These are phyloP conservation scores for Zanthoxylum bungeanum DNA, from an alignment of 345 rosid genomes.

Conservation along the genomic window DNA sequence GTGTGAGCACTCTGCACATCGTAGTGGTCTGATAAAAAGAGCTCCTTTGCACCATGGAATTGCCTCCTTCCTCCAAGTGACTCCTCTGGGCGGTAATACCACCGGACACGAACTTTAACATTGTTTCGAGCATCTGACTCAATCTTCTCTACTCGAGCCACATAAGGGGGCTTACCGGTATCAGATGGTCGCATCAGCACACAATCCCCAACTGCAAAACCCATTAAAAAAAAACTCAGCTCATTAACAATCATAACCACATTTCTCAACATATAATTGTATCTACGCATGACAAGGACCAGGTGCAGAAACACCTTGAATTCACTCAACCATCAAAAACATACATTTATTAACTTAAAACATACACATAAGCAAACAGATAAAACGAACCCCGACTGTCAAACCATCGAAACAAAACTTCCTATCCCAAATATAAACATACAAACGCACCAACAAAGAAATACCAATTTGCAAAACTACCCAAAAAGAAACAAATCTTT, in stretches of 20 bases:
- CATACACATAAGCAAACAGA: neutral
- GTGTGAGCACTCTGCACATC: constrained; percentile 83
- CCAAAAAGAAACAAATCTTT: constrained; percentile 3
- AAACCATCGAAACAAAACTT: constrained; percentile 1
- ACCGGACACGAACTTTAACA: constrained; percentile 68
- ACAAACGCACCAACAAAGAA: neutral
- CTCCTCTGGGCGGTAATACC: constrained; percentile 93
- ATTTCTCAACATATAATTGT: neutral
- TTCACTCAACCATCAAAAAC: neutral
- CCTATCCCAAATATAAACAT: neutral
- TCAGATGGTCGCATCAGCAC: constrained; percentile 86
- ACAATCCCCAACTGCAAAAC: constrained; percentile 65
- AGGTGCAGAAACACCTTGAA: constrained; percentile 7
- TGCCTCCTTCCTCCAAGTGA: constrained; percentile 79
- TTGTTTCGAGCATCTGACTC: constrained; percentile 65
- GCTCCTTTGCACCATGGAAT: constrained; percentile 91
- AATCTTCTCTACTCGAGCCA: constrained; percentile 76
- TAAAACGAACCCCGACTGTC: neutral
- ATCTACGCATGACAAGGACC: neutral
- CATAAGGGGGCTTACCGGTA: constrained; percentile 69
- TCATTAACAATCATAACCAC: constrained; percentile 2
- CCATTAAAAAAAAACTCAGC: constrained; percentile 2
- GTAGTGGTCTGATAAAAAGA: constrained; percentile 78
- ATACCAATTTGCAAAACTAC: constrained; percentile 1
- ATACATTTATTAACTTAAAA: neutral